Conservation (phyloP, 2,329 filamentous ascomycete species). For the Bipolaris oryzae region DNA sequence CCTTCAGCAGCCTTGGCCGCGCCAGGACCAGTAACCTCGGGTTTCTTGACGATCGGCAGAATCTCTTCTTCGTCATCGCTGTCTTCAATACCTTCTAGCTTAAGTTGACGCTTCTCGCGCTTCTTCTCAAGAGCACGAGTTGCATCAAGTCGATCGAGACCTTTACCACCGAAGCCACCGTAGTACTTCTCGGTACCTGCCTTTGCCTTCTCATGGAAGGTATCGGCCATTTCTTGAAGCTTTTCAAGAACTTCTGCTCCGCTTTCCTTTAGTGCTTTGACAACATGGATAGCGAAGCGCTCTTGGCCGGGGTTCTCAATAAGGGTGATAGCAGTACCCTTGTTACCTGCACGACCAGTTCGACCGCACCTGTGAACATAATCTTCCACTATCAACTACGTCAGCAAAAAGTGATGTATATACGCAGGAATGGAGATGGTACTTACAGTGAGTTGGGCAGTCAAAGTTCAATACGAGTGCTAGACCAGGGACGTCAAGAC, state of each 20-base stretch:
- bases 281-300: constrained; percentile 84
- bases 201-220: constrained; percentile 89
- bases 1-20: constrained; percentile 39
- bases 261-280: constrained; percentile 91
- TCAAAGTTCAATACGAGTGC: constrained; percentile 97
- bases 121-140: constrained; percentile 86
- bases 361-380: constrained; percentile 95
- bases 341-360: constrained; percentile 93
- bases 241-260: constrained; percentile 79
- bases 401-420: neutral
- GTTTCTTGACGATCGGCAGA: constrained; percentile 64
- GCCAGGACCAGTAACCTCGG: constrained; percentile 48
- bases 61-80: constrained; percentile 80
- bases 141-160: constrained; percentile 87
- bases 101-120: constrained; percentile 76
- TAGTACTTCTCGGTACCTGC: constrained; percentile 85
- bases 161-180: constrained; percentile 92
- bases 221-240: constrained; percentile 64
- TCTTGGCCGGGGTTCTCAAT: constrained; percentile 91
- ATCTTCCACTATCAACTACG: constrained; percentile 68
- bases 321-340: constrained; percentile 92
- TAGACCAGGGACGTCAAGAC: constrained; percentile 92
- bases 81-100: constrained; percentile 85
- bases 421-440: neutral
- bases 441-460: constrained; percentile 74